Percentiles rank a stretch among this genome's conserved stretches.
Conservation (phyloP, 345 rosid genomes). For the Eucalyptus curtisii region DNA sequence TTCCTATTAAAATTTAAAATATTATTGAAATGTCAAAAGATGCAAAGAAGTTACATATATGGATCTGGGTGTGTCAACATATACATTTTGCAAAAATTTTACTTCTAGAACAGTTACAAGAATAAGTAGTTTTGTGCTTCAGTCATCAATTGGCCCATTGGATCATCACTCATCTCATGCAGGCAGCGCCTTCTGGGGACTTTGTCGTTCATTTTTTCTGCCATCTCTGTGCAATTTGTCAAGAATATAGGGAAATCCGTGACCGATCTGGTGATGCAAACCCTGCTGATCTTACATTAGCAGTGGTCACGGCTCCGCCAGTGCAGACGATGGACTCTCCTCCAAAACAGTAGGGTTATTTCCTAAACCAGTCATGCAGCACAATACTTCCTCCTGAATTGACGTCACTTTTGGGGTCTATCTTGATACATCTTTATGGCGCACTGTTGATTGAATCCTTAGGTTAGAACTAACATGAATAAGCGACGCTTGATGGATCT, state of each 20-base stretch:
- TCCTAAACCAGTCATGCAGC: not conserved
- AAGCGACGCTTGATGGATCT: not conserved
- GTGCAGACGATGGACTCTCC: slow-evolving; percentile 46
- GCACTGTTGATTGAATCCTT: not conserved
- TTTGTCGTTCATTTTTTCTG: slow-evolving; percentile 68
- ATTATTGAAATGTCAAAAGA: not conserved
- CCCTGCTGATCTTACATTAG: slow-evolving; percentile 22
- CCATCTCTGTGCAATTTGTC: slow-evolving; percentile 87
- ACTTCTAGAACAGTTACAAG: not conserved
- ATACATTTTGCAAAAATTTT: not conserved
- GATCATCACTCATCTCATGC: not conserved
- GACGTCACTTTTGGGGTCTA: not conserved
- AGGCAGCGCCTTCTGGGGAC: slow-evolving; percentile 91
- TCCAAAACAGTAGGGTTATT: not conserved
- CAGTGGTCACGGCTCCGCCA: slow-evolving; percentile 43
- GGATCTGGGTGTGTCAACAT: not conserved
- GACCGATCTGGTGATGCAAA: slow-evolving; percentile 29
- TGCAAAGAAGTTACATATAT: not conserved
- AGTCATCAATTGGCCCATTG: not conserved
- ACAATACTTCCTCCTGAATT: not conserved
- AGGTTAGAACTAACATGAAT: not conserved
- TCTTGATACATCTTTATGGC: not conserved
- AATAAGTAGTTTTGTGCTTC: not conserved
- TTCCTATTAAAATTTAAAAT: not conserved
- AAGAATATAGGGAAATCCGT: slow-evolving; percentile 75